These are phyloP conservation scores for Skeletonema potamos DNA, from an alignment of 108 stramenopile species.

Conservation along the genomic window DNA sequence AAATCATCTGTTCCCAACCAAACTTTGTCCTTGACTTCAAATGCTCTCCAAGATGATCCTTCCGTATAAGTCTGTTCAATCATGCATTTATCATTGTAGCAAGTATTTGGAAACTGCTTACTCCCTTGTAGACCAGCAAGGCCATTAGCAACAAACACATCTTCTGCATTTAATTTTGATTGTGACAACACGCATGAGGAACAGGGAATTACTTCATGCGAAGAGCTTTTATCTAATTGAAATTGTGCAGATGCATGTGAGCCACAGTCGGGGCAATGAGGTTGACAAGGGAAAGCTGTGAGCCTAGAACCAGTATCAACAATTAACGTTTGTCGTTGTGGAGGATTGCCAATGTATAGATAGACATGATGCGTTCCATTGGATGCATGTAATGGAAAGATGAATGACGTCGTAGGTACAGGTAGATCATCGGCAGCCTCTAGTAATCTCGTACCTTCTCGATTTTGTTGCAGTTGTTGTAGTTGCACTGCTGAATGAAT, in stretches of 20 bases:
- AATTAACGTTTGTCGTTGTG: slow-evolving; percentile 92
- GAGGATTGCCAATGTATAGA: slow-evolving; percentile 90
- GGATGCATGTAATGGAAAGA: slow-evolving; percentile 59
- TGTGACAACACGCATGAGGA: slow-evolving; percentile 16
- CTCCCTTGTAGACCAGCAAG: slow-evolving; percentile 6
- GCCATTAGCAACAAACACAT: slow-evolving; percentile 13
- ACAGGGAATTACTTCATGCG: slow-evolving; percentile 33
- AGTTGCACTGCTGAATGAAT: too few species aligned
- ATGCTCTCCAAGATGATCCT: slow-evolving; percentile 69
- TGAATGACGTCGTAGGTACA: slow-evolving; percentile 20
- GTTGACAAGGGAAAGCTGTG: slow-evolving; percentile 90
- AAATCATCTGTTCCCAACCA: slow-evolving; percentile 54
- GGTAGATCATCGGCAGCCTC: neutral
- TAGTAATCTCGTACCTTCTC: neutral
- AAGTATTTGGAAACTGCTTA: slow-evolving; percentile 7
- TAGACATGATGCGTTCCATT: slow-evolving; percentile 90
- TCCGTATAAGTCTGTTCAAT: slow-evolving; percentile 77
- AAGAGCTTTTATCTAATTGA: slow-evolving; percentile 16
- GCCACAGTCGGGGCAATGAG: slow-evolving; percentile 77
- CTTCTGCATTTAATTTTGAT: neutral
- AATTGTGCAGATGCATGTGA: slow-evolving; percentile 55
- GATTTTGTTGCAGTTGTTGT: neutral
- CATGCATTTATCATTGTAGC: slow-evolving; percentile 40
- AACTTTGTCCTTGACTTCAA: slow-evolving; percentile 76
- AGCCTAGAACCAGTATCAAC: slow-evolving; percentile 92